A percentile compares a stretch with the other conserved stretches of the same genome.
Evolutionary conservation across 164 flowering plant genomes (phyloP).

Genomic region (Echeveria elegans): DNA sequence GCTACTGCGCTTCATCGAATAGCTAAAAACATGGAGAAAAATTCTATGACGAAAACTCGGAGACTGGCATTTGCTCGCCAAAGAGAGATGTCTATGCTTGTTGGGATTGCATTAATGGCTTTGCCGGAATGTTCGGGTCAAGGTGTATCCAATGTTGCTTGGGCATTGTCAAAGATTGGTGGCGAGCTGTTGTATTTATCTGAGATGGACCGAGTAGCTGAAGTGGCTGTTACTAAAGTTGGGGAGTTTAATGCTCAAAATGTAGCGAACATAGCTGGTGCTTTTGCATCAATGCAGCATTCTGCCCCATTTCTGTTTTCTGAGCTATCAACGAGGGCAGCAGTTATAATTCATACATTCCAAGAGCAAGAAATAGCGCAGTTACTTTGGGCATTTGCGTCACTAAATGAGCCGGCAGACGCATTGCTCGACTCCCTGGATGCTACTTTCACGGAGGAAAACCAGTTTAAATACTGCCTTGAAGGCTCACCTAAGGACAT

Average conservation of each 20-base stretch:
- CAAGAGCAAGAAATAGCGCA: conserved; percentile 83
- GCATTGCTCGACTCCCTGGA: conserved; percentile 65
- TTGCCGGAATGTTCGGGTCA: conserved; percentile 90
- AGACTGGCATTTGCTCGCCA: conserved; percentile 84
- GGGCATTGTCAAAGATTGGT: conserved; percentile 97
- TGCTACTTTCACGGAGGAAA: conserved; percentile 29
- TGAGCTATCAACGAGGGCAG: conserved; percentile 61
- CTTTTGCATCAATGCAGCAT: conserved; percentile 95
- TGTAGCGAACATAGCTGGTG: conserved; percentile 92
- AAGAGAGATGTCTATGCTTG: conserved; percentile 88
- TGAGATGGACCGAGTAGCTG: conserved; percentile 97
- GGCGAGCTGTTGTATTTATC: conserved; percentile 83
- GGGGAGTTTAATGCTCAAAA: conserved; percentile 90
- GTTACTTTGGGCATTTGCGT: conserved; percentile 94
- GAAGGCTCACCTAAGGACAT: conserved; percentile 10
- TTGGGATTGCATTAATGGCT: conserved; percentile 75
- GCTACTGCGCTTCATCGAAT: conserved; percentile 92
- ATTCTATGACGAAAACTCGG: conserved; percentile 49
- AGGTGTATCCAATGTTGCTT: conserved; percentile 82
- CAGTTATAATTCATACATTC: conserved; percentile 54
- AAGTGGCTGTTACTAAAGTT: conserved; percentile 70
- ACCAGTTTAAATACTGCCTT: conserved; percentile 29
- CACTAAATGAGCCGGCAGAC: conserved; percentile 70
- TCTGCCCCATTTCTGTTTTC: conserved; percentile 74
- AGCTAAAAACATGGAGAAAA: conserved; percentile 96